phyloP scores from a whole-genome alignment of 164 flowering plant species.

The Magnolia sinica region DNA sequence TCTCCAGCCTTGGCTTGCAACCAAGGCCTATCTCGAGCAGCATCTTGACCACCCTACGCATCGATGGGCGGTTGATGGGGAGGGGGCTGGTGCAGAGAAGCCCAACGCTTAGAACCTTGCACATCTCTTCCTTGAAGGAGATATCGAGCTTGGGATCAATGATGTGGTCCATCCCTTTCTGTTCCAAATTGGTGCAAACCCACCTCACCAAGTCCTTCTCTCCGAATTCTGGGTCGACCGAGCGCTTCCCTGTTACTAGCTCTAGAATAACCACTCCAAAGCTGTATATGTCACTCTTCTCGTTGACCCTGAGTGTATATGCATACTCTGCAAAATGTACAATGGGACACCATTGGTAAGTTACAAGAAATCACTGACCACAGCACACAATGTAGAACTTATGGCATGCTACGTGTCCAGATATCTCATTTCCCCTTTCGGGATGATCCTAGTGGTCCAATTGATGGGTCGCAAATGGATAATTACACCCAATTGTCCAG shows the following conservation, averaged over 20 bases:
- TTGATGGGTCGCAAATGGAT: too few relatives aligned
- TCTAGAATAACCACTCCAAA: constrained; percentile 91
- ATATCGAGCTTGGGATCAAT: constrained; percentile 74
- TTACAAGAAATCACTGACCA: background rate
- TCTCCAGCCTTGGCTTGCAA: constrained; percentile 26
- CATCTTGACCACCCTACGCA: constrained; percentile 85
- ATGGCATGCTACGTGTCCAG: too few relatives aligned
- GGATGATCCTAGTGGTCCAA: too few relatives aligned
- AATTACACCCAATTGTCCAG: too few relatives aligned
- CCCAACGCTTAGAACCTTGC: constrained; percentile 74
- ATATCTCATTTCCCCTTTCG: too few relatives aligned
- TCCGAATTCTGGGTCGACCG: constrained; percentile 78
- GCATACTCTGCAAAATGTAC: constrained; percentile 71
- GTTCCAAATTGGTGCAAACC: constrained; percentile 75
- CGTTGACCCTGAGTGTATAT: constrained; percentile 87
- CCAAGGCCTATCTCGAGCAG: constrained; percentile 56
- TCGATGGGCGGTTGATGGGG: constrained; percentile 91
- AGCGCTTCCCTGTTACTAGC: constrained; percentile 72
- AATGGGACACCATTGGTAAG: background rate
- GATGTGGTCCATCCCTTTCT: constrained; percentile 73
- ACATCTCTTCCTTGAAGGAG: constrained; percentile 75
- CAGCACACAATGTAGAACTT: too few relatives aligned
- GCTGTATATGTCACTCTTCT: constrained; percentile 96
- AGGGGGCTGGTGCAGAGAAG: constrained; percentile 87
- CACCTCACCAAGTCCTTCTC: constrained; percentile 93